Conservation (phyloP, 352 stramenopile genomes). For the Globisporangium paddicum region DNA sequence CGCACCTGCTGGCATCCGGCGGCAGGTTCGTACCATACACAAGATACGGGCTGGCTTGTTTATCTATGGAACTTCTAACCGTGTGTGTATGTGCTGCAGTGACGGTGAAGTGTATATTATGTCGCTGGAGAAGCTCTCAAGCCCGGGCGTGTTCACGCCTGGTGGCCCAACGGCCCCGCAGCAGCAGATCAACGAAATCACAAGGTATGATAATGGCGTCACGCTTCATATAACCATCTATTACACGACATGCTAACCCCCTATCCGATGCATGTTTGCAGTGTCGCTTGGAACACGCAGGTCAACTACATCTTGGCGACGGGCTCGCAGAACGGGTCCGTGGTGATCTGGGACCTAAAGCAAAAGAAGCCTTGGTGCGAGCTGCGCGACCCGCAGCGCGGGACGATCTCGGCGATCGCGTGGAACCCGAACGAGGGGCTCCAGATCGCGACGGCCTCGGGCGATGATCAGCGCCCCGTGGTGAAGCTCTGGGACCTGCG, state of each 20-base stretch:
- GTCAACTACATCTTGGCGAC: constrained; percentile 98
- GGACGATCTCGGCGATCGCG: constrained; percentile 89
- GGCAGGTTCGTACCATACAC: constrained; percentile 33
- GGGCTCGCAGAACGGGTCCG: constrained; percentile 90
- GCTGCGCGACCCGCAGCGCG: constrained; percentile 87
- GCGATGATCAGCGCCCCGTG: constrained; percentile 93
- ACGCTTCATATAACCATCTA: background rate
- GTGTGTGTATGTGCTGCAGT: constrained; percentile 21
- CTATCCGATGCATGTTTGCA: constrained; percentile 16
- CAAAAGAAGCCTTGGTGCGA: constrained; percentile 98
- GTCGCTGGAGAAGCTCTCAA: constrained; percentile 89
- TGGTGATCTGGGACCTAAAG: constrained; percentile 97
- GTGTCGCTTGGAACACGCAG: constrained; percentile 97
- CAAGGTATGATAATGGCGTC: constrained; percentile 25
- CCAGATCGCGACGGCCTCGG: constrained; percentile 95
- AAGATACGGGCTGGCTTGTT: background rate
- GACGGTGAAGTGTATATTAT: constrained; percentile 96
- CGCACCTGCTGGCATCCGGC: constrained; percentile 92
- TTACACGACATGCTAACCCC: background rate
- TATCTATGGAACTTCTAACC: background rate
- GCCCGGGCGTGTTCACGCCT: constrained; percentile 87
- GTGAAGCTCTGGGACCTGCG: constrained; percentile 98
- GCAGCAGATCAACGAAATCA: constrained; percentile 83
- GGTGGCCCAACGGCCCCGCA: constrained; percentile 56
- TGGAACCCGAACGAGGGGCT: constrained; percentile 98